Evolutionary conservation across 164 flowering plant species (phyloP).

Genomic region (Aristolochia californica): DNA sequence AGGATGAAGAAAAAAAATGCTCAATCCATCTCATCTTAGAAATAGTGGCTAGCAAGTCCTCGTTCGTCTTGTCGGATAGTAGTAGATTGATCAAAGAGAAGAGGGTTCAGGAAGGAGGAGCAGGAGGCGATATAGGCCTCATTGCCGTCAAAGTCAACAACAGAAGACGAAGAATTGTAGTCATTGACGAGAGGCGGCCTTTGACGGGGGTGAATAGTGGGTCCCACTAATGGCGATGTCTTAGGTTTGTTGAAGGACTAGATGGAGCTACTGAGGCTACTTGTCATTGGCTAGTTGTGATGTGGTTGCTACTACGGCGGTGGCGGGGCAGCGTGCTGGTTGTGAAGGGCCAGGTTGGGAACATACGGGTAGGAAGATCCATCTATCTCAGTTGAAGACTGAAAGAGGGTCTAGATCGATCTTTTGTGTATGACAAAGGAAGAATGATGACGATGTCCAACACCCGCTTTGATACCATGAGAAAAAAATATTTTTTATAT

Average conservation of each 20-base stretch:
- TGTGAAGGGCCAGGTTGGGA: background rate
- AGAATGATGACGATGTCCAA: too few species aligned
- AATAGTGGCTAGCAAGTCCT: constrained; percentile 41
- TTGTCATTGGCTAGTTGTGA: constrained; percentile 45
- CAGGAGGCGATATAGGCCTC: constrained; percentile 22
- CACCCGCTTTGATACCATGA: too few species aligned
- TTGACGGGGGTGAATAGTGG: constrained; percentile 9
- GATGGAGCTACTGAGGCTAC: constrained; percentile 69
- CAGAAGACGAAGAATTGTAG: constrained; percentile 79
- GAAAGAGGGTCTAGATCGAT: too few species aligned
- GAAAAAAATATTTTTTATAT: too few species aligned
- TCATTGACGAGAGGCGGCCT: constrained; percentile 50
- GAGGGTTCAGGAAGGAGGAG: constrained; percentile 26
- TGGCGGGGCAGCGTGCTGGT: constrained; percentile 1
- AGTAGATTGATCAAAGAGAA: constrained; percentile 50
- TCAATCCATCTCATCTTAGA: constrained; percentile 19
- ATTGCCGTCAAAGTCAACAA: constrained; percentile 24
- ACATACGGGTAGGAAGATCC: too few species aligned
- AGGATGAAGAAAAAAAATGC: constrained; percentile 4
- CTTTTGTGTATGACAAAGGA: too few species aligned
- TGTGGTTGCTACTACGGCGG: constrained; percentile 13
- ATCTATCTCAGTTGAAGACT: too few species aligned
- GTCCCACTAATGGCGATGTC: constrained; percentile 6
- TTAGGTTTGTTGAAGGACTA: constrained; percentile 73
- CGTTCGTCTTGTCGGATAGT: constrained; percentile 13